These are phyloP conservation scores for Ascochyta rabiei DNA, from an alignment of 2,329 filamentous ascomycete species.

Conservation along the genomic window DNA sequence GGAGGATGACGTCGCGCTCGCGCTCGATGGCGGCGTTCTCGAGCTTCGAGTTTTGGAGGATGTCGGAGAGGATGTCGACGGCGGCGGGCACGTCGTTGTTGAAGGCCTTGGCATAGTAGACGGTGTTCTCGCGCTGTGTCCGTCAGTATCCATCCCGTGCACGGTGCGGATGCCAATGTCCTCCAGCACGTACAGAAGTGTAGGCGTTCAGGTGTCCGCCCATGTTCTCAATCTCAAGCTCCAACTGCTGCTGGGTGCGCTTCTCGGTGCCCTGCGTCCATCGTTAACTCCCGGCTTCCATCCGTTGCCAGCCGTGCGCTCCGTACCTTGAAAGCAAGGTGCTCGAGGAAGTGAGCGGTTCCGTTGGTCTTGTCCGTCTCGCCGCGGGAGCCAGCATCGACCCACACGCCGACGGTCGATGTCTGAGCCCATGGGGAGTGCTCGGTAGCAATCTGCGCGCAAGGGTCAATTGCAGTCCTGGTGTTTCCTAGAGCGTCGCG, in stretches of 20 bases:
- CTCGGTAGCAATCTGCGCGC: constrained; percentile 86
- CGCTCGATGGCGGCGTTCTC: constrained; percentile 92
- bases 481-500: constrained; percentile 17
- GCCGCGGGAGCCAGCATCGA: constrained; percentile 96
- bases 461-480: constrained; percentile 42
- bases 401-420: constrained; percentile 98
- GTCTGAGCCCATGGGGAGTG: constrained; percentile 98
- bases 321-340: constrained; percentile 97
- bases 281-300: constrained; percentile 31
- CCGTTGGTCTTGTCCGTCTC: constrained; percentile 99
- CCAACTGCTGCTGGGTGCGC: constrained; percentile 94
- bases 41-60: constrained; percentile 99
- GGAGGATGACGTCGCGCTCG: constrained; percentile 97
- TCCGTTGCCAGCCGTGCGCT: constrained; percentile 2
- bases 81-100: constrained; percentile 95
- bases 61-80: constrained; percentile 98
- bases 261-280: constrained; percentile 79
- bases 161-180: background rate
- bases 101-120: constrained; percentile 99
- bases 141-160: constrained; percentile 31
- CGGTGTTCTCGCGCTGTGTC: constrained; percentile 91
- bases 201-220: constrained; percentile 99
- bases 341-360: constrained; percentile 99
- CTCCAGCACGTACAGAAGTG: constrained; percentile 77
- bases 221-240: constrained; percentile 99